phyloP scores from a whole-genome alignment of 257 asterid genomes.

The Nicotiana tomentosiformis region DNA sequence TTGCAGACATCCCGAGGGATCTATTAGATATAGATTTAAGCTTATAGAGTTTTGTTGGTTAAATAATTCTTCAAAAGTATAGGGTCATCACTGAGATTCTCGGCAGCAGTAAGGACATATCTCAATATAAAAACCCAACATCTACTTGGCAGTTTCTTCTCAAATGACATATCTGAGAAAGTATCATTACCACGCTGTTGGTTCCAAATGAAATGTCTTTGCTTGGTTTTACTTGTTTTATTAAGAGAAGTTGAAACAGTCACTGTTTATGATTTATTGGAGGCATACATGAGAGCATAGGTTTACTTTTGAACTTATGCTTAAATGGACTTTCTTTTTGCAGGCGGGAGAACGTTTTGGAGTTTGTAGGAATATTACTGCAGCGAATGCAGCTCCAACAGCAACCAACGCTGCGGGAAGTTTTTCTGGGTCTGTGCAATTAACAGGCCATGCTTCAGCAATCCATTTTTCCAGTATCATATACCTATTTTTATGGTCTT shows the following conservation, averaged over 20 bases:
- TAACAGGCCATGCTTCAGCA: constrained; percentile 61
- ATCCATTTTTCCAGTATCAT: constrained; percentile 23
- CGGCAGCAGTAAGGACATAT: background rate
- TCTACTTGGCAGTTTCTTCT: background rate
- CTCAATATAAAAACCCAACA: background rate
- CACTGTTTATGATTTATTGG: background rate
- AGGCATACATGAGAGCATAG: background rate
- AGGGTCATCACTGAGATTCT: background rate
- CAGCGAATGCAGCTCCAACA: constrained; percentile 43
- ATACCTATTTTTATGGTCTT: constrained; percentile 17
- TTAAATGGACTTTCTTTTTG: constrained; percentile 8
- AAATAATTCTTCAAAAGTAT: background rate
- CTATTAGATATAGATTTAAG: background rate
- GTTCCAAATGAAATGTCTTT: background rate
- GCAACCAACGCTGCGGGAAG: constrained; percentile 50
- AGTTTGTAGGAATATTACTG: constrained; percentile 55
- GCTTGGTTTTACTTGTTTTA: background rate
- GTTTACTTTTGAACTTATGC: background rate
- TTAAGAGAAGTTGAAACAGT: background rate
- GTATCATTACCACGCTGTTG: background rate
- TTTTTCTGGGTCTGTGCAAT: constrained; percentile 91
- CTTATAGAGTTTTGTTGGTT: background rate
- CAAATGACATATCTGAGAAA: background rate
- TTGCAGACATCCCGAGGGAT: background rate
- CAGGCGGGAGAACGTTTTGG: constrained; percentile 88